A percentile compares a stretch with the other conserved stretches of the same genome.
Conservation (phyloP, 2,329 filamentous ascomycete genomes). For the Pseudopithomyces chartarum region DNA sequence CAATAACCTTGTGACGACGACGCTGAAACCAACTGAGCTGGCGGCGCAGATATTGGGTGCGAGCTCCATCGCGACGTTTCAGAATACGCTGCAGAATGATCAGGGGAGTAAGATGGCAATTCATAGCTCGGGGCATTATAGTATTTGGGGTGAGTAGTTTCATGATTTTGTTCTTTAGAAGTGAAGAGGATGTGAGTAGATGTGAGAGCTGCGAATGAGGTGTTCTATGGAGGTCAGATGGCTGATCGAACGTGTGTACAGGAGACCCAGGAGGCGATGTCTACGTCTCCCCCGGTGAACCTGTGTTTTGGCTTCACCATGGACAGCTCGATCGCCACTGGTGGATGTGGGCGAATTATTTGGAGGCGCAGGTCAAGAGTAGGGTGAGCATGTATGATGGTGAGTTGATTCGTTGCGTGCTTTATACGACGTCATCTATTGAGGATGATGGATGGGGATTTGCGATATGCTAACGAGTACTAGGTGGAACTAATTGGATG, state of each 20-base stretch:
- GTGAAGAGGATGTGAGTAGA: neutral
- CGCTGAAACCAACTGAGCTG: conserved; percentile 23
- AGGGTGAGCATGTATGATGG: conserved; percentile 44
- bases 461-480: neutral
- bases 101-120: conserved; percentile 25
- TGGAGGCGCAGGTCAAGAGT: conserved; percentile 34
- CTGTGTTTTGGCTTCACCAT: conserved; percentile 56
- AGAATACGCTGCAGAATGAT: conserved; percentile 29
- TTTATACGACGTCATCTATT: too few species aligned
- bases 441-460: too few species aligned
- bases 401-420: neutral
- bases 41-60: conserved; percentile 29
- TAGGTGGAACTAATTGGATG: conserved; percentile 49
- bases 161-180: conserved; percentile 7
- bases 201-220: neutral
- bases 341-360: conserved; percentile 56
- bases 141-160: conserved; percentile 38
- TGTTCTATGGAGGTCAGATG: too few species aligned
- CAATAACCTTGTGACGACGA: conserved; percentile 28
- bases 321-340: conserved; percentile 54
- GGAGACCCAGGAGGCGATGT: conserved; percentile 53
- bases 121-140: conserved; percentile 53
- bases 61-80: conserved; percentile 29
- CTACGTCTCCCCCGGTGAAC: conserved; percentile 53
- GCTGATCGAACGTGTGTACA: neutral